Conservation (phyloP, 345 rosid genomes). For the Ricinus communis region DNA sequence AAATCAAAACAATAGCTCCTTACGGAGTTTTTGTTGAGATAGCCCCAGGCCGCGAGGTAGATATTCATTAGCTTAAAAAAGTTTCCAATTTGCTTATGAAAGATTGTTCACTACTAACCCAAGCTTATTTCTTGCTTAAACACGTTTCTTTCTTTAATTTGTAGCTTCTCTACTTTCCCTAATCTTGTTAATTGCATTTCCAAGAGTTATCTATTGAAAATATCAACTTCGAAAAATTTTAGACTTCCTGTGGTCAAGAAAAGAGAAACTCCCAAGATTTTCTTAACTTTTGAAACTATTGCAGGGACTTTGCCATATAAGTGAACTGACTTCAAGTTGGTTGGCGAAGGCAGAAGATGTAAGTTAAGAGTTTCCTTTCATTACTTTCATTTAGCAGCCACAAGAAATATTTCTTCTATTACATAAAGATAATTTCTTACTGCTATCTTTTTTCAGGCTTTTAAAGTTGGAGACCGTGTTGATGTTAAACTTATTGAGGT, state of each 20-base stretch:
- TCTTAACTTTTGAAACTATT: conserved; percentile 13
- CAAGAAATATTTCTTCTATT: neutral
- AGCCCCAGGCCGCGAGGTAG: conserved; percentile 93
- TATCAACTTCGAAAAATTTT: neutral
- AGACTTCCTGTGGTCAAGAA: conserved; percentile 2
- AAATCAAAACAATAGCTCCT: conserved; percentile 85
- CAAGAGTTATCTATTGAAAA: no score
- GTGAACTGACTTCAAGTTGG: conserved; percentile 84
- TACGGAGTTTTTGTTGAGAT: conserved; percentile 97
- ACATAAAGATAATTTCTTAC: neutral
- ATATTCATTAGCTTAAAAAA: conserved; percentile 3
- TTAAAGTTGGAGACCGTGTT: conserved; percentile 82
- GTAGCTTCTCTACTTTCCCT: neutral
- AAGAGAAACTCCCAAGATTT: neutral
- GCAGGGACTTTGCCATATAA: conserved; percentile 97
- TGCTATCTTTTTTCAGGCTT: conserved; percentile 48
- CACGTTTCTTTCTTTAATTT: neutral
- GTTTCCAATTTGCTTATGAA: neutral
- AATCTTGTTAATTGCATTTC: neutral
- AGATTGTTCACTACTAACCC: neutral
- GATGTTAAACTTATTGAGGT: conserved; percentile 98
- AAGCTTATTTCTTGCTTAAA: neutral
- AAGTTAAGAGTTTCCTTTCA: conserved; percentile 31
- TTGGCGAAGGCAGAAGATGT: conserved; percentile 98
- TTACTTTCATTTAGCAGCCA: neutral